These are phyloP conservation scores for Stachybotrys elegans DNA, from an alignment of 2,329 filamentous ascomycete genomes.

Conservation along the genomic window DNA sequence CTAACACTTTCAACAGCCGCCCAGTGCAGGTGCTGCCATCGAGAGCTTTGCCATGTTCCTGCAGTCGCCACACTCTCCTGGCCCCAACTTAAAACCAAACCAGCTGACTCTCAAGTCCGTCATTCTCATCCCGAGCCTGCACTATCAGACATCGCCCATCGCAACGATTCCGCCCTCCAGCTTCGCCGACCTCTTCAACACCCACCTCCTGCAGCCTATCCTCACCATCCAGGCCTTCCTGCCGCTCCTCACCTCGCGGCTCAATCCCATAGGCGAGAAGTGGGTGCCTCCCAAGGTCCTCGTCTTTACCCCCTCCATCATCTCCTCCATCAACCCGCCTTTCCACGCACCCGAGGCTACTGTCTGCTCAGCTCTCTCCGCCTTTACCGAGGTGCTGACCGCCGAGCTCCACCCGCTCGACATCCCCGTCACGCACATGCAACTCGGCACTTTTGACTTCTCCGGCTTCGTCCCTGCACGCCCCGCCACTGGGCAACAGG, in stretches of 20 bases:
- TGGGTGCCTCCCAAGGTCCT: slow-evolving; percentile 61
- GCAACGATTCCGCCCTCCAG: slow-evolving; percentile 78
- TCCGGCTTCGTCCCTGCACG: slow-evolving; percentile 54
- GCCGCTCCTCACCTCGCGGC: slow-evolving; percentile 64
- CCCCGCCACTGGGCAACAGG: slow-evolving; percentile 26
- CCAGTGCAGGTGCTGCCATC: slow-evolving; percentile 62
- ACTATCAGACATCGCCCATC: slow-evolving; percentile 78
- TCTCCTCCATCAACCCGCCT: slow-evolving; percentile 72
- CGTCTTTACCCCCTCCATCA: slow-evolving; percentile 74
- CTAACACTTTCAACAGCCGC: slow-evolving; percentile 44
- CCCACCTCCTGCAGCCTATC: slow-evolving; percentile 84
- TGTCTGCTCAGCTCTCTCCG: slow-evolving; percentile 79
- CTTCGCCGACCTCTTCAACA: slow-evolving; percentile 88
- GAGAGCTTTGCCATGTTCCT: slow-evolving; percentile 69
- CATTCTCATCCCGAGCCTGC: slow-evolving; percentile 75
- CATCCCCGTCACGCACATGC: slow-evolving; percentile 80
- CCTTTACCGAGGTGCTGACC: slow-evolving; percentile 75
- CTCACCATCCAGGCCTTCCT: slow-evolving; percentile 85
- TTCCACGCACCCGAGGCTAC: slow-evolving; percentile 83
- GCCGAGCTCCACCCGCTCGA: slow-evolving; percentile 72
- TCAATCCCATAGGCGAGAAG: slow-evolving; percentile 47
- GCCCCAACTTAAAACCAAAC: slow-evolving; percentile 70
- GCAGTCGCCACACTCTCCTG: slow-evolving; percentile 68
- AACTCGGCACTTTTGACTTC: slow-evolving; percentile 88
- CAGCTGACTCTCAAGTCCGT: slow-evolving; percentile 72